Conservation (phyloP, 805 yeast species). For the Candida xyloterini region DNA sequence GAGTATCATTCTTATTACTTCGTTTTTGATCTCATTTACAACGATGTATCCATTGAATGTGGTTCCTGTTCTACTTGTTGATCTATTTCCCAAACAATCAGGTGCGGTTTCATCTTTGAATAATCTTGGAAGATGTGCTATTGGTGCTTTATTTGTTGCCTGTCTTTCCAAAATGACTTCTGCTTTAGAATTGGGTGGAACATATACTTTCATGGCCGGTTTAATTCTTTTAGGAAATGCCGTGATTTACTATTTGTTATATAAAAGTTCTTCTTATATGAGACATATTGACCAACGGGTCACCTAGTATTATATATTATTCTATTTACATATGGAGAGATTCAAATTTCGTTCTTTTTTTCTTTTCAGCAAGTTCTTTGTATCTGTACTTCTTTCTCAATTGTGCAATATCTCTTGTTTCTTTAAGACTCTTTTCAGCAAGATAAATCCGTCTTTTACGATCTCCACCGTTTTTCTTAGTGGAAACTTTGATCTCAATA, state of each 20-base stretch:
- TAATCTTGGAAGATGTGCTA: slow-evolving; percentile 69
- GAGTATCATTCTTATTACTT: slow-evolving; percentile 55
- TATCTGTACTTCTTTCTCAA: slow-evolving; percentile 25
- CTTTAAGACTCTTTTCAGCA: slow-evolving; percentile 59
- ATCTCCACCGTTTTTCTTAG: slow-evolving; percentile 86
- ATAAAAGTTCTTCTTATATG: slow-evolving; percentile 20
- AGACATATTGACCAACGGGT: neutral
- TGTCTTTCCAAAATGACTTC: slow-evolving; percentile 58
- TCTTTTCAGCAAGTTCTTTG: neutral
- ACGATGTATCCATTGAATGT: slow-evolving; percentile 56
- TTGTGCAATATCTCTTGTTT: slow-evolving; percentile 40
- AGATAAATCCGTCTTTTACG: slow-evolving; percentile 65
- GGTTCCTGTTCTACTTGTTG: slow-evolving; percentile 69
- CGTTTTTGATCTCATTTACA: slow-evolving; percentile 57
- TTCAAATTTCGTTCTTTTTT: neutral
- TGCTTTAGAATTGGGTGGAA: slow-evolving; percentile 66
- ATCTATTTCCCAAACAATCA: slow-evolving; percentile 64
- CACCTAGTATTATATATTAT: too few species aligned
- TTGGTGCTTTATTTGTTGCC: slow-evolving; percentile 69
- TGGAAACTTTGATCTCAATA: slow-evolving; percentile 54
- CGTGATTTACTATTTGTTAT: slow-evolving; percentile 16
- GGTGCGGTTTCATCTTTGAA: slow-evolving; percentile 74
- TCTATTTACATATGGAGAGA: neutral
- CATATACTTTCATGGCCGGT: slow-evolving; percentile 68
- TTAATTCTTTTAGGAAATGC: slow-evolving; percentile 26